Evolutionary conservation across 2,329 filamentous ascomycete species (phyloP).

Genomic region (Diplodia seriata): DNA sequence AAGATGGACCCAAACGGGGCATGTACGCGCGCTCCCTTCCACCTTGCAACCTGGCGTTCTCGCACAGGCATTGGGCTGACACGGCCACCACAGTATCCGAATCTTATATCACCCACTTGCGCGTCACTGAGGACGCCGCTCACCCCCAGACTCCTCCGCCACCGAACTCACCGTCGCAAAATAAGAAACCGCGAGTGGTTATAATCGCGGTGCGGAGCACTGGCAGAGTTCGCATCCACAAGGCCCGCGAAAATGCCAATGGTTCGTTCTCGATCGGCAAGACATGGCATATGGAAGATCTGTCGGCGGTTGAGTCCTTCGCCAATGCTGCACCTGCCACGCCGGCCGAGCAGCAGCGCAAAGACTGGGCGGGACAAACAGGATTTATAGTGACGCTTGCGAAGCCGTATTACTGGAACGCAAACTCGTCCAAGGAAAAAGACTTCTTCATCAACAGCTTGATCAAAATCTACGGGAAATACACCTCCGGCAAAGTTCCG

Average conservation of each 20-base stretch:
- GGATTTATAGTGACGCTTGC: conserved; percentile 89
- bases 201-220: conserved; percentile 93
- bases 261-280: conserved; percentile 97
- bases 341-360: conserved; percentile 66
- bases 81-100: conserved; percentile 58
- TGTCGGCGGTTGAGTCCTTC: conserved; percentile 83
- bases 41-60: conserved; percentile 25
- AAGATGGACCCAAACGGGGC: conserved; percentile 89
- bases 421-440: conserved; percentile 92
- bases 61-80: conserved; percentile 27
- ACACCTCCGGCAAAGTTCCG: conserved; percentile 84
- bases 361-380: conserved; percentile 78
- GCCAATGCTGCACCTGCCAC: conserved; percentile 65
- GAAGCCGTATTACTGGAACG: conserved; percentile 98
- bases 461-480: conserved; percentile 96
- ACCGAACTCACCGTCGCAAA: conserved; percentile 72
- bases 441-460: conserved; percentile 97
- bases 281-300: conserved; percentile 95
- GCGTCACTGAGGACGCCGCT: conserved; percentile 83
- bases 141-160: conserved; percentile 86
- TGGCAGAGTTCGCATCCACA: conserved; percentile 92
- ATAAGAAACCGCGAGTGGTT: conserved; percentile 89
- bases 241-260: conserved; percentile 93
- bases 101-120: conserved; percentile 97
- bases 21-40: conserved; percentile 62